Base-by-base conservation (phyloP, 169 alveolate species). In the Plasmodium blacklocki region DNA sequence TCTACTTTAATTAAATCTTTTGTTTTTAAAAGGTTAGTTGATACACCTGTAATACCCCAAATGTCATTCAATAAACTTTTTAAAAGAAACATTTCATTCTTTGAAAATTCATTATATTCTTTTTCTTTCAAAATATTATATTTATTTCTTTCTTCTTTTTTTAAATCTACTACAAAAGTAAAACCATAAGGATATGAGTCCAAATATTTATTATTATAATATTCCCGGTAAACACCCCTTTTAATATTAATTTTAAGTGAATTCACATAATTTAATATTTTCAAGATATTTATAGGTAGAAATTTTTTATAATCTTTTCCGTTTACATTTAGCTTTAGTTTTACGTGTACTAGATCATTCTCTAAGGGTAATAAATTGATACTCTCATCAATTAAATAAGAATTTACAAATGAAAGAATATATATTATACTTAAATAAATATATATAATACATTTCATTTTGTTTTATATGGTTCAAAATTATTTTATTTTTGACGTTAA, bases 171-270 rank as follows among this genome's bases (percentile, higher is more conserved):
- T 56, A 49, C 70, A 54, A 80, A 73, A 62, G 85, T 80, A 80
- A 80, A 80, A 23, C 90, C 90, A 80, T 26, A 80, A 47, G 90
- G 90, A 71, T 80, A 80, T 14, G 50, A 63, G 62, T 80, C 90
- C 90, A 80, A 80, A 80, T 80, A 80, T 39, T 45, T 80, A 74
- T 80, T 80, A 59, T 80, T 80, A 67, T 80, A 80, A 80, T 29
- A 67, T 56, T 43, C 70, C 49, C 90, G 26, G 83, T 80, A 80
- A 7, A 80, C 90, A 26, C 90, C 90, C 32, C 90, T 80, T 80
- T 80, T 80, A 67, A 80, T 80, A 60, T 80, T 80, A 67, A 80
- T 67, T 71, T 68, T 80, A 68, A 80, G 90, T 67, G 90, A 80
- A 6, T 68, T 80, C 52, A 80, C 90, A 80, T 80, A 50, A 23